These are phyloP conservation scores for Allium fistulosum DNA, from an alignment of 106 monocot genomes.

Conservation along the genomic window DNA sequence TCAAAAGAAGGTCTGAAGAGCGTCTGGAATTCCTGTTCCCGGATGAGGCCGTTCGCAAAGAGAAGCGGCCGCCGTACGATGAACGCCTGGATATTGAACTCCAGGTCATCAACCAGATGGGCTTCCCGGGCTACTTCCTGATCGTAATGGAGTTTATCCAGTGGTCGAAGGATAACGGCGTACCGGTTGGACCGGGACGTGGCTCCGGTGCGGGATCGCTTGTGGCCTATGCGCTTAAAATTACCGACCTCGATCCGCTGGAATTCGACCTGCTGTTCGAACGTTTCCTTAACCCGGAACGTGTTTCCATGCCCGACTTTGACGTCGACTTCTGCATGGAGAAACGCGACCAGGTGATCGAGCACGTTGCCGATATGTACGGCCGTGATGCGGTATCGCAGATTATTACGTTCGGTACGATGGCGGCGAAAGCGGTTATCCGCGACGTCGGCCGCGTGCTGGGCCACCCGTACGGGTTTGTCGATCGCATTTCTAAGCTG, in stretches of 20 bases:
- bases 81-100: too few species aligned
- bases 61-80: too few species aligned
- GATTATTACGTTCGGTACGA: neutral
- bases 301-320: neutral
- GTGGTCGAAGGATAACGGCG: too few species aligned
- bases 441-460: conserved; percentile 1
- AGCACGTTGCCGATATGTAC: neutral
- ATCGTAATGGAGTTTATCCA: too few species aligned
- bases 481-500: too few species aligned
- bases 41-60: too few species aligned
- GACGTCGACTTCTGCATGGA: conserved; percentile 7
- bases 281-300: conserved; percentile 1
- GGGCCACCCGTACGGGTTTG: neutral
- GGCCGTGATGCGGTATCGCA: neutral
- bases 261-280: neutral
- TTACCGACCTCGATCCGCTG: conserved; percentile 7
- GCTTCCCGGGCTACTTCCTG: too few species aligned
- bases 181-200: neutral
- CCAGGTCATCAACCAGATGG: too few species aligned
- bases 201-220: neutral
- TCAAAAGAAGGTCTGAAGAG: too few species aligned
- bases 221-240: neutral
- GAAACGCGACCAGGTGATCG: neutral
- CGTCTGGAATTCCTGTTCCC: too few species aligned
- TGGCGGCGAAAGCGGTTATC: neutral